These are phyloP conservation scores for Trichoderma sp. DNA, from an alignment of 2,329 filamentous ascomycete species.

Conservation along the genomic window DNA sequence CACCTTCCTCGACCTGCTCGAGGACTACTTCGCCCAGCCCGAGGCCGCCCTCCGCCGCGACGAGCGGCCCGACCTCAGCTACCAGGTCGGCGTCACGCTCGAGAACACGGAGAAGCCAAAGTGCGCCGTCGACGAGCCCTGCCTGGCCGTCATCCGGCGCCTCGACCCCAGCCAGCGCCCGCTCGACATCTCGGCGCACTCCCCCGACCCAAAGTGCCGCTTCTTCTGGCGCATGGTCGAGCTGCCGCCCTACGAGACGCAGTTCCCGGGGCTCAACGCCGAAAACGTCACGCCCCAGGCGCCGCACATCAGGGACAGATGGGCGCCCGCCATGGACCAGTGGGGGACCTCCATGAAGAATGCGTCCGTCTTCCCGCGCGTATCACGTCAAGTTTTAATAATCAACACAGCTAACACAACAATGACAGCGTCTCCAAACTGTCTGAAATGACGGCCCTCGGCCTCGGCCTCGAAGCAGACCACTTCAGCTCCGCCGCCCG, in stretches of 20 bases:
- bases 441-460: constrained; percentile 61
- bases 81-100: constrained; percentile 64
- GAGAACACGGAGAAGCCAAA: constrained; percentile 66
- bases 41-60: constrained; percentile 50
- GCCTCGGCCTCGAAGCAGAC: constrained; percentile 54
- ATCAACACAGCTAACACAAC: not conserved
- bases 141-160: constrained; percentile 58
- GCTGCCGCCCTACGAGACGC: constrained; percentile 54
- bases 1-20: constrained; percentile 62
- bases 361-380: constrained; percentile 43
- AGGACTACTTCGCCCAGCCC: constrained; percentile 66
- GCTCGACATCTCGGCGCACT: constrained; percentile 58
- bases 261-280: constrained; percentile 59
- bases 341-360: constrained; percentile 64
- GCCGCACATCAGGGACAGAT: constrained; percentile 51
- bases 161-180: constrained; percentile 59
- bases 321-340: constrained; percentile 57
- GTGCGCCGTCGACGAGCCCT: constrained; percentile 64
- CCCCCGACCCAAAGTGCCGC: constrained; percentile 62
- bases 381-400: not conserved
- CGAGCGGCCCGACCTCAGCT: constrained; percentile 60
- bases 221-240: constrained; percentile 66
- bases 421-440: constrained; percentile 54
- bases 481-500: constrained; percentile 58
- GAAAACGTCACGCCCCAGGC: constrained; percentile 57